Evolutionary conservation across 2,329 filamentous ascomycete species (phyloP).

Genomic region (Fusarium nurragi): DNA sequence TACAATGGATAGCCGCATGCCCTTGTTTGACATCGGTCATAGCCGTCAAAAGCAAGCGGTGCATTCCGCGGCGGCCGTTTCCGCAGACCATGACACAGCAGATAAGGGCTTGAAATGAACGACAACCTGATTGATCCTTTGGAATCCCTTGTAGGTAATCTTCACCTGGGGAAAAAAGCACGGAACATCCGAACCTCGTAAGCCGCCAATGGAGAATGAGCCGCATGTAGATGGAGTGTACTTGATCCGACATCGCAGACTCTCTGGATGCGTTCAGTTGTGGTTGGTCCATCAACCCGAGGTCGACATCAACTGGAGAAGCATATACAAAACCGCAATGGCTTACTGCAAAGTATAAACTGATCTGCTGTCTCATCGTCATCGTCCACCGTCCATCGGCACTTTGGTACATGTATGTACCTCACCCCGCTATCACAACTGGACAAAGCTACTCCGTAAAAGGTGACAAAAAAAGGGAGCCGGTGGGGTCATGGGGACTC

Average conservation of each 20-base stretch:
- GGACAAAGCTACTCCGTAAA: background rate
- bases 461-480: constrained; percentile 16
- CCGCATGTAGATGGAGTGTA: background rate
- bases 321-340: constrained; percentile 1
- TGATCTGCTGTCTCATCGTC: constrained; percentile 18
- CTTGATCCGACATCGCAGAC: background rate
- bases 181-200: background rate
- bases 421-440: constrained; percentile 2
- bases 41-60: background rate
- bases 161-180: background rate
- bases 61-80: constrained; percentile 16
- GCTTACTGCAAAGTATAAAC: background rate
- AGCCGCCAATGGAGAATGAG: background rate
- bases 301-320: background rate
- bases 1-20: background rate
- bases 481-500: constrained; percentile 7
- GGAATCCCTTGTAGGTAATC: background rate
- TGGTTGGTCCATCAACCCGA: background rate
- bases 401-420: constrained; percentile 5
- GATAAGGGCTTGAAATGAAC: background rate
- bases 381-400: constrained; percentile 33
- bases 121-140: background rate
- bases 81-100: constrained; percentile 8
- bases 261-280: background rate
- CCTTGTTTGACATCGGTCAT: background rate